Evolutionary conservation across 2,329 filamentous ascomycete species (phyloP).

Genomic region (Leptographium procerum): DNA sequence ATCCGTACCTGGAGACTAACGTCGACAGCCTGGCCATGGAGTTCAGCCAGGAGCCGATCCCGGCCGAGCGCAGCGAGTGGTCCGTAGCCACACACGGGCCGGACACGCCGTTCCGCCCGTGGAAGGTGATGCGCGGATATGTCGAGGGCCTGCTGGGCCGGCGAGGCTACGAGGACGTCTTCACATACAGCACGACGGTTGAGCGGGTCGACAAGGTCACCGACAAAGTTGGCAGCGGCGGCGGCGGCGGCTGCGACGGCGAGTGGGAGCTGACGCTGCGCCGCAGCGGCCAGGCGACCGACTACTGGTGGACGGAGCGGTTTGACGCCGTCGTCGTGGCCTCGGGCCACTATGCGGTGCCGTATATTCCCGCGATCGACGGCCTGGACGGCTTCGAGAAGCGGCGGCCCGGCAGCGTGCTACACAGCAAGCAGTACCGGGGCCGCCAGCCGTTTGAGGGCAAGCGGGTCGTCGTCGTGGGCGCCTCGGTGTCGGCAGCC

Average conservation of each 20-base stretch:
- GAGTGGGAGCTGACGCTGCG: constrained; percentile 45
- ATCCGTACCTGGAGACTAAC: constrained; percentile 34
- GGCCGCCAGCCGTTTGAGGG: constrained; percentile 30
- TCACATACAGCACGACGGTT: constrained; percentile 49
- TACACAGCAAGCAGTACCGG: constrained; percentile 62
- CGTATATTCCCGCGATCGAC: constrained; percentile 35
- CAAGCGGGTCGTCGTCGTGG: constrained; percentile 37
- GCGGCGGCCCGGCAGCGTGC: constrained; percentile 33
- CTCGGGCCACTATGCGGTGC: constrained; percentile 55
- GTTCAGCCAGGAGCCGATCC: constrained; percentile 24
- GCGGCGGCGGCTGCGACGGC: too few species aligned
- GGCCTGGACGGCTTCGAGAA: constrained; percentile 33
- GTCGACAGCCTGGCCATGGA: constrained; percentile 48
- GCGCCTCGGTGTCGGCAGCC: constrained; percentile 34
- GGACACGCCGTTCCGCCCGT: constrained; percentile 51
- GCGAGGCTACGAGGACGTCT: constrained; percentile 21
- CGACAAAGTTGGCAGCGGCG: too few species aligned
- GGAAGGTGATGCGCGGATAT: constrained; percentile 43
- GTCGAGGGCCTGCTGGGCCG: constrained; percentile 35
- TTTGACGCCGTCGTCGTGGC: constrained; percentile 59
- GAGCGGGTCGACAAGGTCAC: constrained; percentile 43
- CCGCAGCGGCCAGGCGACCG: constrained; percentile 18
- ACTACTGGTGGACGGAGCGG: constrained; percentile 48
- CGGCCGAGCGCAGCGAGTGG: constrained; percentile 15
- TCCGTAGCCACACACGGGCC: constrained; percentile 38